Conservation (phyloP, 2,329 filamentous ascomycete species). For the Corniculantispora saksenae region DNA sequence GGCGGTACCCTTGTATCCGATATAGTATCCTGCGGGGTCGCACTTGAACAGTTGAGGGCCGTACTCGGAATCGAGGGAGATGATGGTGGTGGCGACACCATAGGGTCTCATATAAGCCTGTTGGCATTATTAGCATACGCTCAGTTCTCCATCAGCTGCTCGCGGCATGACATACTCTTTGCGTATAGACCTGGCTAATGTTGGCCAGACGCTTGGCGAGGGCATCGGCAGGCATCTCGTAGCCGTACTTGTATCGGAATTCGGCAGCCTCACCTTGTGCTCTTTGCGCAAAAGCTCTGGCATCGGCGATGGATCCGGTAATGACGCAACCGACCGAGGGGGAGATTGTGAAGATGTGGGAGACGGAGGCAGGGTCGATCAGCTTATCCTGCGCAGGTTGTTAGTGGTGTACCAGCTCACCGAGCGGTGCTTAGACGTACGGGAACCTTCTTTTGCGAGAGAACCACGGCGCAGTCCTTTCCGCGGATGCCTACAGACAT, state of each 20-base stretch:
- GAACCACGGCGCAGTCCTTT: constrained; percentile 94
- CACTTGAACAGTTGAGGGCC: constrained; percentile 98
- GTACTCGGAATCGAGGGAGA: constrained; percentile 88
- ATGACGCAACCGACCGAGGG: constrained; percentile 97
- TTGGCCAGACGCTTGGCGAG: constrained; percentile 96
- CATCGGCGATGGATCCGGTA: constrained; percentile 97
- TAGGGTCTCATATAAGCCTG: constrained; percentile 96
- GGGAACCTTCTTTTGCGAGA: constrained; percentile 99
- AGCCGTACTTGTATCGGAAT: constrained; percentile 97
- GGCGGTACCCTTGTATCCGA: constrained; percentile 96
- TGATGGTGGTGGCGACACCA: constrained; percentile 91
- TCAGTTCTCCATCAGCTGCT: too few species aligned
- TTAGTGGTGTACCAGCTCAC: constrained; percentile 9
- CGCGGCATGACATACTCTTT: constrained; percentile 65
- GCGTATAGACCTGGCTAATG: constrained; percentile 99
- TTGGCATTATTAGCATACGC: not conserved
- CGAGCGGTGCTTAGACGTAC: constrained; percentile 56
- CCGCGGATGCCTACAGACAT: constrained; percentile 94
- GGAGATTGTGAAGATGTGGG: constrained; percentile 96
- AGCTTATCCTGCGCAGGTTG: constrained; percentile 80
- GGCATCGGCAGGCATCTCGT: constrained; percentile 99
- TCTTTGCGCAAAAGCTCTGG: constrained; percentile 86
- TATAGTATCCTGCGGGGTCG: constrained; percentile 96
- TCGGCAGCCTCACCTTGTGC: constrained; percentile 95
- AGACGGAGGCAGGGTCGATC: constrained; percentile 94